Conservation (phyloP, 805 yeast species). For the Candida jianshihensis region DNA sequence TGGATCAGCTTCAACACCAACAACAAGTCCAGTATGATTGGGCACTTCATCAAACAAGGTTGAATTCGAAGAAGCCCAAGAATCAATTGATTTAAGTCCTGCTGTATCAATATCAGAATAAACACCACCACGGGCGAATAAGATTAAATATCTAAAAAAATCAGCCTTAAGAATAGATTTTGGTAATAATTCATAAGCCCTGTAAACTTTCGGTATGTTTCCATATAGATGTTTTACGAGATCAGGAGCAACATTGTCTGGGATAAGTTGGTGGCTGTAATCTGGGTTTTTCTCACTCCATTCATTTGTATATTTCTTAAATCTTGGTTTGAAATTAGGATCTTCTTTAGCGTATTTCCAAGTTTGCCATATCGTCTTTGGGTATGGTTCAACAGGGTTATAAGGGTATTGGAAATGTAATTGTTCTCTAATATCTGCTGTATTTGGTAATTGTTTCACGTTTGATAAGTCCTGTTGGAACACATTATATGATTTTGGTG, state of each 20-base stretch:
- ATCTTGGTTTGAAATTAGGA: constrained; percentile 46
- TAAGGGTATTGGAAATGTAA: constrained; percentile 72
- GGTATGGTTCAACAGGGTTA: constrained; percentile 53
- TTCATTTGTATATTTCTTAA: constrained; percentile 41
- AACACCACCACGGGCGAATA: constrained; percentile 88
- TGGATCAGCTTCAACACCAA: constrained; percentile 96
- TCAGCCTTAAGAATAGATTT: constrained; percentile 82
- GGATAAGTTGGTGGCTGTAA: constrained; percentile 63
- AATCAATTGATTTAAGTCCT: constrained; percentile 59
- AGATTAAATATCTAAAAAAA: constrained; percentile 81
- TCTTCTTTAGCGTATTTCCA: constrained; percentile 72
- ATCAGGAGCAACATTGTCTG: constrained; percentile 60
- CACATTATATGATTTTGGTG: constrained; percentile 1
- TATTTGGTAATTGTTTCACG: constrained; percentile 4
- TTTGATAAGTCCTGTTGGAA: constrained; percentile 2
- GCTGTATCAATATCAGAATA: constrained; percentile 88
- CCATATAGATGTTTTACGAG: constrained; percentile 50
- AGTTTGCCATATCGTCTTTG: constrained; percentile 87
- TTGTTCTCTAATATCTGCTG: constrained; percentile 41
- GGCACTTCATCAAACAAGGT: constrained; percentile 10
- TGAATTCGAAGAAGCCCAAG: constrained; percentile 60
- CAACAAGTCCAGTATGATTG: constrained; percentile 60
- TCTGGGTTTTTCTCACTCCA: constrained; percentile 64
- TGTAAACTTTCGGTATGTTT: constrained; percentile 67
- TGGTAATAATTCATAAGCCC: constrained; percentile 75